A percentile compares a stretch with the other conserved stretches of the same genome.
Evolutionary conservation across 768 basidiomycete species (phyloP).

Genomic region (Calocera cornea): DNA sequence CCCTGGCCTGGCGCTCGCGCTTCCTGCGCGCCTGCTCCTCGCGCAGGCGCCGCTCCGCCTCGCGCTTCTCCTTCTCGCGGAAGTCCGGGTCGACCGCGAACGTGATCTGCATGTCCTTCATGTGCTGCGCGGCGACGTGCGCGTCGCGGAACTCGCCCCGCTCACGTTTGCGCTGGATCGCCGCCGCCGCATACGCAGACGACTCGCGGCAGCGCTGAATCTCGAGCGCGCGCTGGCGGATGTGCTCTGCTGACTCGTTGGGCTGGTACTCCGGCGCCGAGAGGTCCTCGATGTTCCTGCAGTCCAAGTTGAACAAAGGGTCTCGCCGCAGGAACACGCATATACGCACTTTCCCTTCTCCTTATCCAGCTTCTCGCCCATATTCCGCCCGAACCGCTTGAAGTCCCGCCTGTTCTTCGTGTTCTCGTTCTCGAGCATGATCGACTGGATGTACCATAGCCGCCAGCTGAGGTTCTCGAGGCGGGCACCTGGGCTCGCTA

Average conservation of each 20-base stretch:
- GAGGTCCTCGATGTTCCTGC: slow-evolving; percentile 71
- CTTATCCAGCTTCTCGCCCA: slow-evolving; percentile 87
- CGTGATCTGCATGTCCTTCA: slow-evolving; percentile 83
- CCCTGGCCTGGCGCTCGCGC: neutral
- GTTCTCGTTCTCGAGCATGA: slow-evolving; percentile 84
- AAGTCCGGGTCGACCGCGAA: slow-evolving; percentile 65
- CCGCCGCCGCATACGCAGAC: slow-evolving; percentile 20
- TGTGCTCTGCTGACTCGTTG: slow-evolving; percentile 65
- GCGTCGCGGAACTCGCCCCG: neutral
- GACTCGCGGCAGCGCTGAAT: slow-evolving; percentile 65
- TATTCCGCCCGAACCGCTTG: slow-evolving; percentile 73
- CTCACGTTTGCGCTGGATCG: neutral
- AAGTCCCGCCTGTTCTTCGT: slow-evolving; percentile 81
- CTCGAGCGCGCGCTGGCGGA: slow-evolving; percentile 66
- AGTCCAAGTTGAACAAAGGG: neutral
- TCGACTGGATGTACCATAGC: slow-evolving; percentile 81
- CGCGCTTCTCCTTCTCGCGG: slow-evolving; percentile 3
- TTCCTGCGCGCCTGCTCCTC: neutral
- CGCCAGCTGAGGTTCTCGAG: slow-evolving; percentile 89
- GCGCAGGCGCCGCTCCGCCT: neutral
- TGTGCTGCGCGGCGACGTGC: slow-evolving; percentile 18
- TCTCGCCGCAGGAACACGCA: neutral
- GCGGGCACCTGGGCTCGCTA: slow-evolving; percentile 45
- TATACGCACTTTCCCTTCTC: slow-evolving; percentile 71
- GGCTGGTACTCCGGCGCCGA: slow-evolving; percentile 71